Evolutionary conservation across 768 basidiomycete species (phyloP).

Genomic region (Amanita rubescens): DNA sequence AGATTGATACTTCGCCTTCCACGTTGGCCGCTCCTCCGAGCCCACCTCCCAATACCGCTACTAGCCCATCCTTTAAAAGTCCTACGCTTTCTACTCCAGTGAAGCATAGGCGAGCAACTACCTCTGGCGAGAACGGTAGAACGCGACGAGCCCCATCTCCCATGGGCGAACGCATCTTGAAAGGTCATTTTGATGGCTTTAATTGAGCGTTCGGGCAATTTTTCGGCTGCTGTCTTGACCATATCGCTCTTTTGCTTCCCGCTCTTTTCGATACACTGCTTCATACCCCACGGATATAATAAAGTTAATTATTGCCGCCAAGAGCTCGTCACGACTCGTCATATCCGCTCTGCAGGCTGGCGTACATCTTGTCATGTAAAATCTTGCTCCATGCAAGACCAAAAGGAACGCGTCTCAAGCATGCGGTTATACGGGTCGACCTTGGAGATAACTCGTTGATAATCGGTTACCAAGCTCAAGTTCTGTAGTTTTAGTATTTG

Average conservation of each 20-base stretch:
- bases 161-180: conserved; percentile 87
- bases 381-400: too few relatives aligned
- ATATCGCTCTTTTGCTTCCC: neutral
- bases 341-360: too few relatives aligned
- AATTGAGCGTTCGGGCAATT: conserved; percentile 33
- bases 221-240: neutral
- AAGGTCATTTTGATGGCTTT: conserved; percentile 89
- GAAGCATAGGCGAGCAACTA: conserved; percentile 52
- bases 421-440: too few relatives aligned
- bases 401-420: too few relatives aligned
- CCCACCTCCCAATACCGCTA: conserved; percentile 47
- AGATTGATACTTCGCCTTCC: conserved; percentile 21
- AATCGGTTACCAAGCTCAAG: neutral
- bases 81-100: conserved; percentile 24
- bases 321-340: too few relatives aligned
- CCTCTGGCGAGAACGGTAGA: conserved; percentile 40
- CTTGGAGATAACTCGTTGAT: too few relatives aligned
- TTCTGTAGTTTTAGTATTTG: neutral
- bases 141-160: conserved; percentile 71
- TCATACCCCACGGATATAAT: conserved; percentile 1
- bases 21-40: conserved; percentile 29
- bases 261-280: neutral
- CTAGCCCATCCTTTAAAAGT: conserved; percentile 28
- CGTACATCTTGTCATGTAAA: too few relatives aligned
- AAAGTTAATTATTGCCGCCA: neutral